Percentiles rank a stretch among this genome's conserved stretches.
Conservation (phyloP, 2,329 filamentous ascomycete genomes). For the Juglanconis sp. region DNA sequence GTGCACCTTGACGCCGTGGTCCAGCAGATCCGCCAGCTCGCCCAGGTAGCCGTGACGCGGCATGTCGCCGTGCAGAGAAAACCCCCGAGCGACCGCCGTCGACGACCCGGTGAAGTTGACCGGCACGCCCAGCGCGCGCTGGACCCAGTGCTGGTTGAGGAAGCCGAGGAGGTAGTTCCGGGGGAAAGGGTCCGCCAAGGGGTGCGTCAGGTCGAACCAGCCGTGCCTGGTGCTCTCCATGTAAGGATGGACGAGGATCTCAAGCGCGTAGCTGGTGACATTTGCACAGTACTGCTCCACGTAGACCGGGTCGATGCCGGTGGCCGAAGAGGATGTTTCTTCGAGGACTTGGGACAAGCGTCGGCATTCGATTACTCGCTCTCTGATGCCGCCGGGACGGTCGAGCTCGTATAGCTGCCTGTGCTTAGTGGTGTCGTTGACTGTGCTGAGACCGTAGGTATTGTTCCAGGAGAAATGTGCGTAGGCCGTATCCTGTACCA, state of each 20-base stretch:
- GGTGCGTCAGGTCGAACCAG: conserved; percentile 56
- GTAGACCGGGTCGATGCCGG: background rate
- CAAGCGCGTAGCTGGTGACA: background rate
- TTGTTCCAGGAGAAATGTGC: conserved; percentile 17
- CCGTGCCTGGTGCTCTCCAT: conserved; percentile 29
- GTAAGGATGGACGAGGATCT: background rate
- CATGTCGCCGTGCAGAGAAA: conserved; percentile 31
- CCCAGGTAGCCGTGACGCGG: conserved; percentile 33
- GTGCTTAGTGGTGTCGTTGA: conserved; percentile 46
- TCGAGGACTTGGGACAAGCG: conserved; percentile 28
- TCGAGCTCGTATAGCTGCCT: conserved; percentile 41
- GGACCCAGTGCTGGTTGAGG: conserved; percentile 53
- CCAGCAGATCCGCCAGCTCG: conserved; percentile 47
- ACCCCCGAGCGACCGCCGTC: conserved; percentile 38
- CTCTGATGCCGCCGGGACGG: conserved; percentile 45
- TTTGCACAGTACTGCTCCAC: conserved; percentile 15
- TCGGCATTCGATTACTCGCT: conserved; percentile 47
- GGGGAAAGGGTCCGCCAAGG: conserved; percentile 49
- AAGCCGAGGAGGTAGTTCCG: conserved; percentile 50
- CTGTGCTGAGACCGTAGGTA: conserved; percentile 53
- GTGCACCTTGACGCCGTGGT: conserved; percentile 51
- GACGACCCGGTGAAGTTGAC: conserved; percentile 52
- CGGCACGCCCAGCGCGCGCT: conserved; percentile 54
- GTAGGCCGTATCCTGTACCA: conserved; percentile 7
- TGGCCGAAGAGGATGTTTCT: conserved; percentile 37